Percentiles rank a stretch among this genome's conserved stretches.
These are phyloP conservation scores for Ophiostoma novo-ulmi DNA, from an alignment of 2,329 filamentous ascomycete genomes.

Conservation along the genomic window DNA sequence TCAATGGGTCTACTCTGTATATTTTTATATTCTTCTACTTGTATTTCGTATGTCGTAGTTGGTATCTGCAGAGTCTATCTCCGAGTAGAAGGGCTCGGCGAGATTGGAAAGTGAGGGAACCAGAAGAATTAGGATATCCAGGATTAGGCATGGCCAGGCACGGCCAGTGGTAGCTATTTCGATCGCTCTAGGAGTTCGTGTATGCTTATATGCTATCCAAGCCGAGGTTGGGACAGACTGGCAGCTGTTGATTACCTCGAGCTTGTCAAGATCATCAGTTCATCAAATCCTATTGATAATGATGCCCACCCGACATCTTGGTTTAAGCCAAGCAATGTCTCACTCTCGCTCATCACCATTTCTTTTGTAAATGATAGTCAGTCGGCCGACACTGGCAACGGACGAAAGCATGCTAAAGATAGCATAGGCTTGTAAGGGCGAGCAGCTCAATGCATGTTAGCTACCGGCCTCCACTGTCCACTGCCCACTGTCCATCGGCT, in stretches of 20 bases:
- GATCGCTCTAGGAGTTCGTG: no score
- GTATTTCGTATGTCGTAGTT: conserved; percentile 4
- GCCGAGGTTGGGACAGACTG: no score
- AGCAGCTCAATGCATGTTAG: not conserved
- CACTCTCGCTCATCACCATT: not conserved
- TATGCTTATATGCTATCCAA: no score
- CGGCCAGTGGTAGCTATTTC: no score
- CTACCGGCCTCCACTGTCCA: no score
- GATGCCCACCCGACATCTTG: not conserved
- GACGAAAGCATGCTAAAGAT: not conserved
- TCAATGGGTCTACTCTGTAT: not conserved
- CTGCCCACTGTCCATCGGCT: not conserved
- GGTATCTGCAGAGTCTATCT: not conserved
- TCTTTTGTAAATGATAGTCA: not conserved
- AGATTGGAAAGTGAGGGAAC: not conserved
- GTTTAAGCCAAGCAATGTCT: not conserved
- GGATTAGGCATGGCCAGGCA: no score
- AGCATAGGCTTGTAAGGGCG: conserved; percentile 4
- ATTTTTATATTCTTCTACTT: not conserved
- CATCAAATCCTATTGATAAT: no score
- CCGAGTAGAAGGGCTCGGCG: not conserved
- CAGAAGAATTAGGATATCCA: not conserved
- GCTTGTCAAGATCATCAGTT: no score
- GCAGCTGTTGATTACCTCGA: no score
- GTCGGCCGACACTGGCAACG: not conserved